phyloP scores from a whole-genome alignment of 1,284 basidiomycete species.

The Trichosporon inkin region DNA sequence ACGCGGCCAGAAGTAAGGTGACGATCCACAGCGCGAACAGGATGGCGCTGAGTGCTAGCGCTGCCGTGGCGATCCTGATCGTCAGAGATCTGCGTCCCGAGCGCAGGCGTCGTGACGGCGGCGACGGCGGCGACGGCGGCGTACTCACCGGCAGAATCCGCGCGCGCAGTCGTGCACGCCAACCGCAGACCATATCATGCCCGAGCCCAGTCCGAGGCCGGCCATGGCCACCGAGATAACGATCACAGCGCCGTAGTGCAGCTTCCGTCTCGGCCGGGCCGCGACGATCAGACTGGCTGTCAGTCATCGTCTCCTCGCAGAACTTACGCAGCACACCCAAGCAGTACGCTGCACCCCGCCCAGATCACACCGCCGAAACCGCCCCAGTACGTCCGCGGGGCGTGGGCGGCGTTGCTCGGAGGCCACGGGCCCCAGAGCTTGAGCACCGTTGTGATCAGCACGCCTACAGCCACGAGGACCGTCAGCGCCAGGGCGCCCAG shows the following conservation, averaged over 20 bases:
- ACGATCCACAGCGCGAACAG: neutral
- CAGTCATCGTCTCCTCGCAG: neutral
- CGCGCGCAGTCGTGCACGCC: neutral
- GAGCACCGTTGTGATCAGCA: neutral
- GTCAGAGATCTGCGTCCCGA: neutral
- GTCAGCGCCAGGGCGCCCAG: slow-evolving; percentile 1
- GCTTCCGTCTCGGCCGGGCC: neutral
- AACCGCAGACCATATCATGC: neutral
- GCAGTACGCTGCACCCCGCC: neutral
- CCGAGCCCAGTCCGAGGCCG: neutral
- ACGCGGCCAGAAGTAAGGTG: neutral
- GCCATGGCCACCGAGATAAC: neutral
- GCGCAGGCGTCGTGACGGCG: too few relatives aligned
- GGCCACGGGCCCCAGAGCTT: slow-evolving; percentile 6
- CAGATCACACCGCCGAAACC: slow-evolving; percentile 2
- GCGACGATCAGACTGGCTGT: neutral
- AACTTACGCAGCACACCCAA: neutral
- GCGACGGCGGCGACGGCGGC: neutral
- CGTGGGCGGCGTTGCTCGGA: neutral
- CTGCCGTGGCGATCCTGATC: neutral
- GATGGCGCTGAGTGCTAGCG: neutral
- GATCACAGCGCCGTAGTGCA: neutral
- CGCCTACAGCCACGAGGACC: neutral
- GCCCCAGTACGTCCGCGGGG: neutral
- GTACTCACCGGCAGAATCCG: slow-evolving; percentile 1